Evolutionary conservation across 2,329 filamentous ascomycete species (phyloP), one percentile per base, ranked within the genome.

Genomic region (Neofusicoccum sp.): DNA sequence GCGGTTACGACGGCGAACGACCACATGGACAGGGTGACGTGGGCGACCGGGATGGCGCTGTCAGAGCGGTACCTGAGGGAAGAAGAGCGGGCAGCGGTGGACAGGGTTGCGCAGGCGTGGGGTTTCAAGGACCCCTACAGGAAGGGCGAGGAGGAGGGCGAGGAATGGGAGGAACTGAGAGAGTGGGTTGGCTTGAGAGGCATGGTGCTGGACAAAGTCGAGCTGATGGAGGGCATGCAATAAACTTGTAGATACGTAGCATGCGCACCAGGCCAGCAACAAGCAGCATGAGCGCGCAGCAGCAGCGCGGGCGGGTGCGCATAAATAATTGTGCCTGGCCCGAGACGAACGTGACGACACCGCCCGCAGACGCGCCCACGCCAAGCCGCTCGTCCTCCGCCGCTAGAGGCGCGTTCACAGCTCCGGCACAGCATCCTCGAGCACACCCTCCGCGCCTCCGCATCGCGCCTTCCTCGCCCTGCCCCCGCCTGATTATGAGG

Each of bases 161-260:
- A 86, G 58, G 93, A 97, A 64, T 99, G 95, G 91, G 89, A 96
- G 68, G 85, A 84, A 33, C 79, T 99, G 64, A 86, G 88, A 66
- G 90, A 97, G 76, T 95, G 91, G 76, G 86, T 92, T 68, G 86
- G 90, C 38, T 82, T 89, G 69, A 88, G 89, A 70, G 89, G 90
- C 30, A 97, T 98, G 93, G 83, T 96, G 66, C 78, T 99, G 57
- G 95, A 99, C 75, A 87, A 88, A 65, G 88, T 91, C 14, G 90
- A 93, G 71, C 82, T 97, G 69, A 93, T 98, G 90, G 88, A 91
- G 66, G 95, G 93, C 16, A 97, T 97, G 92, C 83, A 90, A 70
- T 89, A 77, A 71, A 24, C 12, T 9, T 38, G 14, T 31, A n/a
- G 43, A 8, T 44, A 24, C 6, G 26, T 26, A 44, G 16, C 7